Evolutionary conservation across 768 basidiomycete species (phyloP).

Genomic region (Tulasnella sp.): DNA sequence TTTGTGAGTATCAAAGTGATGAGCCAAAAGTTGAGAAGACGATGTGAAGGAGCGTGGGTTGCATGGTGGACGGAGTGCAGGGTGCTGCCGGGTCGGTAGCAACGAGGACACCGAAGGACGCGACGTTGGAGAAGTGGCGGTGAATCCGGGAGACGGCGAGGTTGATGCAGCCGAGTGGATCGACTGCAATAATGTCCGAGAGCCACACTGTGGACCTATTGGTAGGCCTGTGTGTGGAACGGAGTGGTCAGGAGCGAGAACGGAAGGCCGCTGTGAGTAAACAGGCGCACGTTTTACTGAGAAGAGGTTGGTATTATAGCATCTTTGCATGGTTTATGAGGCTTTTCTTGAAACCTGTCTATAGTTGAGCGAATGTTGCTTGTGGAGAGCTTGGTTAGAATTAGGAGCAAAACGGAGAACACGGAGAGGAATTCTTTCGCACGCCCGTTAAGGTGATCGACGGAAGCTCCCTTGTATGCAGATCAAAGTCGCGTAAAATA

Average conservation of each 20-base stretch:
- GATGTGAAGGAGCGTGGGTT: not conserved
- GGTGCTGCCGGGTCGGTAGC: not conserved
- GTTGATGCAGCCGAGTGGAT: not conserved
- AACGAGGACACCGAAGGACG: no score
- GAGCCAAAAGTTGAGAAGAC: not conserved
- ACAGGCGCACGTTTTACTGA: not conserved
- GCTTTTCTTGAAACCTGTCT: not conserved
- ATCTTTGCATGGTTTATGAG: not conserved
- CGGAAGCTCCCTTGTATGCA: not conserved
- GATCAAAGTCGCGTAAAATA: not conserved
- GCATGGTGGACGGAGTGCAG: not conserved
- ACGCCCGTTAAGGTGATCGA: not conserved
- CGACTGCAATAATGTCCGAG: not conserved
- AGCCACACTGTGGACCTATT: not conserved
- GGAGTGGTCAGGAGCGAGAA: not conserved
- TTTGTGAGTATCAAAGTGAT: constrained; percentile 89
- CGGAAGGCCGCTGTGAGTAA: not conserved
- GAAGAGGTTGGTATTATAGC: not conserved
- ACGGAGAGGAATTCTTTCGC: not conserved
- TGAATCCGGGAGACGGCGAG: not conserved
- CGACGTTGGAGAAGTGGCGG: not conserved
- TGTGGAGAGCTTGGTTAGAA: not conserved
- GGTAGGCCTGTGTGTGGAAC: not conserved
- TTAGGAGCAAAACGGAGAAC: not conserved
- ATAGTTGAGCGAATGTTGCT: not conserved